Evolutionary conservation across 2,329 filamentous ascomycete species (phyloP), one percentile per base, ranked within the genome.

Genomic region (Chalaropsis ovoidea): DNA sequence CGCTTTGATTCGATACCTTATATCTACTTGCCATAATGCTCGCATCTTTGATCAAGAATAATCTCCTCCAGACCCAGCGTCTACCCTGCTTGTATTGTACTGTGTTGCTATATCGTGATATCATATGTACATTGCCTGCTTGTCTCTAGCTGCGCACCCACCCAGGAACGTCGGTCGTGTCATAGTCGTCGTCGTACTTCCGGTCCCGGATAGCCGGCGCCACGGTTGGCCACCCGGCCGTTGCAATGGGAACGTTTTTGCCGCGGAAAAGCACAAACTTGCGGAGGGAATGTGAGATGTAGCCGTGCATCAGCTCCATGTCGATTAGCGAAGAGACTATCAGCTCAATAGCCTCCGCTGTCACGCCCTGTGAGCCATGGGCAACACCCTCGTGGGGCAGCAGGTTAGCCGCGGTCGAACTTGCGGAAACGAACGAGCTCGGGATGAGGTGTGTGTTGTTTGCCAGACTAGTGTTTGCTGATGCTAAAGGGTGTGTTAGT

Each of bases 231-330:
- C 93, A 96, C 0, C 89, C 89, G 0, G 87, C 87, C 42, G 79
- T 78, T 22, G 89, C 75, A 39, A 58, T 58, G 2, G 54, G 27
- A 0, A 86, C 81, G 3, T 82, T 82, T 69, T 81, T 82, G 67
- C 81, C 81, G 77, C 86, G 87, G 27, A 88, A 85, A 63, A 88
- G 84, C 54, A 96, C 89, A 71, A 96, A 91, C 61, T 88, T 86
- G 54, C 82, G 82, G 71, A 86, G 85, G 31, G 82, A 82, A 71
- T 95, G 90, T 17, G 88, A 89, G 35, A 96, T 82, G 72, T 92
- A 96, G 1, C 92, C 93, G 70, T 87, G 85, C 72, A 96, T 79
- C 27, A 96, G 78, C 0, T 88, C 89, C 74, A 95, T 89, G 62
- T 88, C 84, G 22, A 95, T 82, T 13, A 96, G 81, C 11, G 86